Evolutionary conservation across 2,329 filamentous ascomycete genomes (phyloP).

Genomic region (Claviceps paspali): DNA sequence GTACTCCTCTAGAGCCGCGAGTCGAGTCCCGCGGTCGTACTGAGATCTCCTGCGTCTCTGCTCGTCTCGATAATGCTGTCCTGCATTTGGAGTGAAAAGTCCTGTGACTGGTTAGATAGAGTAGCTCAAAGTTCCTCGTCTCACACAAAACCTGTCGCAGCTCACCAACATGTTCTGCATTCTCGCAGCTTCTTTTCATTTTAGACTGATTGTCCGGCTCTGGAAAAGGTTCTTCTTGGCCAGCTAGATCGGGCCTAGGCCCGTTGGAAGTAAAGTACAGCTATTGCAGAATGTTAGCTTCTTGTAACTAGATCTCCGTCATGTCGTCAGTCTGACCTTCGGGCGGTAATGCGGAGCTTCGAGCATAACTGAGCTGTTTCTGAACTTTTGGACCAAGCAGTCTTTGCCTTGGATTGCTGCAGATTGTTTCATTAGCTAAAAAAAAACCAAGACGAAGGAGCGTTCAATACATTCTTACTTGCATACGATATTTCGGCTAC

Average conservation of each 20-base stretch:
- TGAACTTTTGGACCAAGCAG: constrained; percentile 84
- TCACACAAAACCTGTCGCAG: constrained; percentile 13
- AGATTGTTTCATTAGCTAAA: background rate
- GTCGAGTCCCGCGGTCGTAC: constrained; percentile 66
- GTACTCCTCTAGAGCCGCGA: constrained; percentile 51
- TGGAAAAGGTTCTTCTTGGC: constrained; percentile 62
- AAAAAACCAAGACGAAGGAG: background rate
- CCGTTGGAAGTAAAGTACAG: constrained; percentile 37
- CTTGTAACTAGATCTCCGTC: background rate
- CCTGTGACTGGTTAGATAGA: constrained; percentile 30
- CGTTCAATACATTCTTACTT: constrained; percentile 40
- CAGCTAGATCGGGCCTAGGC: constrained; percentile 37
- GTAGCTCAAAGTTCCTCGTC: too few species aligned
- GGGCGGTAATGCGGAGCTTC: constrained; percentile 71
- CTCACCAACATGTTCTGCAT: constrained; percentile 69
- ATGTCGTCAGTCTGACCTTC: too few species aligned
- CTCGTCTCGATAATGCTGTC: constrained; percentile 57
- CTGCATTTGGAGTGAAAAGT: constrained; percentile 66
- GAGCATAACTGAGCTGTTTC: constrained; percentile 92
- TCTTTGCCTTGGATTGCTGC: constrained; percentile 82
- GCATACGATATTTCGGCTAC: constrained; percentile 86
- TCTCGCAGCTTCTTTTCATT: constrained; percentile 74
- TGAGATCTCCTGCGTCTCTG: constrained; percentile 63
- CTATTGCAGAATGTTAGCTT: constrained; percentile 16
- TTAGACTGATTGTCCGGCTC: constrained; percentile 72